phyloP scores from a whole-genome alignment of 495 filamentous ascomycete genomes.

The Amphirosellinia nigrospora region DNA sequence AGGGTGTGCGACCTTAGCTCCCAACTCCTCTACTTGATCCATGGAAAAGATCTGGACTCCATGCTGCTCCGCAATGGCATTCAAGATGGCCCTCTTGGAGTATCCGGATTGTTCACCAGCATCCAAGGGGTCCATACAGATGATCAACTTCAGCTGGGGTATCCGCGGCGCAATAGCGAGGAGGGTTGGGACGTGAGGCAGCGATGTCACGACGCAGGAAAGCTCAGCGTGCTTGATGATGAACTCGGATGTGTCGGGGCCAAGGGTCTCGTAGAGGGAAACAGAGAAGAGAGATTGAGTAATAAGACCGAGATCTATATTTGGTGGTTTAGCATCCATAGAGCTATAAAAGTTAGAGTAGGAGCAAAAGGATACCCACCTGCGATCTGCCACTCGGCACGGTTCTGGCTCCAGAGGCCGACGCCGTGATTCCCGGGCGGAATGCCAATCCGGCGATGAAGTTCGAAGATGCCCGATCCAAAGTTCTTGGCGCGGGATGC shows the following conservation, averaged over 20 bases:
- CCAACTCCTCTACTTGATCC: conserved; percentile 75
- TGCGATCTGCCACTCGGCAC: conserved; percentile 96
- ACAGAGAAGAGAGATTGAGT: conserved; percentile 89
- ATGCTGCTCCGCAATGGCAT: conserved; percentile 69
- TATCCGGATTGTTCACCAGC: conserved; percentile 76
- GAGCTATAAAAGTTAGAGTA: neutral
- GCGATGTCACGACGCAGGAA: conserved; percentile 74
- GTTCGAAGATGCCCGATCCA: conserved; percentile 82
- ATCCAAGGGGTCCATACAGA: conserved; percentile 86
- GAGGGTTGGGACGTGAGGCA: conserved; percentile 85
- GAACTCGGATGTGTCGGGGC: conserved; percentile 87
- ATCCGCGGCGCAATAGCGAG: conserved; percentile 80
- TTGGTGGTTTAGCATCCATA: conserved; percentile 24
- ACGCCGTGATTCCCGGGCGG: conserved; percentile 76
- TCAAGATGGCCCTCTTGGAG: conserved; percentile 79
- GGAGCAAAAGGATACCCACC: conserved; percentile 51
- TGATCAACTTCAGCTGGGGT: conserved; percentile 84
- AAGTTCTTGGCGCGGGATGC: conserved; percentile 81
- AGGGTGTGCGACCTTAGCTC: conserved; percentile 68
- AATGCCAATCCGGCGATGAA: conserved; percentile 75
- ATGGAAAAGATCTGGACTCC: conserved; percentile 82
- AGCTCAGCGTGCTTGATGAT: conserved; percentile 91
- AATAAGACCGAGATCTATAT: conserved; percentile 81
- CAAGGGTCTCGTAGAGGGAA: conserved; percentile 95
- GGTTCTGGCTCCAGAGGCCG: conserved; percentile 94